Percentiles rank a stretch among this genome's conserved stretches.
These are phyloP conservation scores for Rhytidiadelphus loreus DNA, from an alignment of 225 moss, liverwort and hornwort genomes.

Conservation along the genomic window DNA sequence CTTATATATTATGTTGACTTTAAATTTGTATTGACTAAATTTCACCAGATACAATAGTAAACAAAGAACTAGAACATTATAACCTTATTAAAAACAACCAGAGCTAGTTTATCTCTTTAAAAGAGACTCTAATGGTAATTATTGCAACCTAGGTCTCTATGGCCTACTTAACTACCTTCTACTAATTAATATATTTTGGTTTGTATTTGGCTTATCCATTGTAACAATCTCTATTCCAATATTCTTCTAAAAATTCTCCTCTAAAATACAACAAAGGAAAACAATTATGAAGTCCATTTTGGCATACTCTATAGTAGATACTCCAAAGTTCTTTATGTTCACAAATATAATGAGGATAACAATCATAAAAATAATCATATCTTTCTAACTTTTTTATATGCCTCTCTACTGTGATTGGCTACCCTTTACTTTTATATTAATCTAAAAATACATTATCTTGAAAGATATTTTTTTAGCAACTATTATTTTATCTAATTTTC, in stretches of 20 bases:
- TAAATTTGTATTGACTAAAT: neutral
- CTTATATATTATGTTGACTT: neutral
- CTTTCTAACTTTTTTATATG: neutral
- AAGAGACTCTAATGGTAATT: neutral
- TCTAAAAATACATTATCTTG: neutral
- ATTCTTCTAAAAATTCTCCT: neutral
- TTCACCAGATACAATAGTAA: neutral
- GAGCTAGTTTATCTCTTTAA: fast-evolving
- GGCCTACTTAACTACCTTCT: neutral
- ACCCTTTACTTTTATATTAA: neutral
- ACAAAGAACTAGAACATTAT: neutral
- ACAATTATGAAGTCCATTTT: neutral
- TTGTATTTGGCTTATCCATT: neutral
- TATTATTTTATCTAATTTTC: neutral
- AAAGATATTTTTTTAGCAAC: neutral
- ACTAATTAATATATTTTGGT: neutral
- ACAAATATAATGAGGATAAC: neutral
- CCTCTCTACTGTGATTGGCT: fast-evolving
- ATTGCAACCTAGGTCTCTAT: neutral
- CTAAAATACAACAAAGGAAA: neutral
- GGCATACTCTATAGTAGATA: fast-evolving
- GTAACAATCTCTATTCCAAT: no score
- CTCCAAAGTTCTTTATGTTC: fast-evolving
- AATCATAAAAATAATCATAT: neutral
- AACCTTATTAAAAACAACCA: neutral